Conservation (phyloP, 306 rosid genomes). For the Rubus parviflorus region DNA sequence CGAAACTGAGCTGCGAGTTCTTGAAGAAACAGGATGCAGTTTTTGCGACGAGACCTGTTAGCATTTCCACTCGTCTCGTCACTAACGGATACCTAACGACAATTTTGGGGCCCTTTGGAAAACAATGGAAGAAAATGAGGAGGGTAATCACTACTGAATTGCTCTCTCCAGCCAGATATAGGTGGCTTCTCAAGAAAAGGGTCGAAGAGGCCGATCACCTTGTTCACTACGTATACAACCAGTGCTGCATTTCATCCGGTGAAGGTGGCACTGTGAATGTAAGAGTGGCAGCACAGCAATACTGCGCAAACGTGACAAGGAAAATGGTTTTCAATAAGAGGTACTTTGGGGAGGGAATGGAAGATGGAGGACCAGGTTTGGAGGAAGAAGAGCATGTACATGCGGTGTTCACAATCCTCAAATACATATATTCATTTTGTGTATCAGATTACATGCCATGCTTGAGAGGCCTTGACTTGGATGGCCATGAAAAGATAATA, state of each 20-base stretch:
- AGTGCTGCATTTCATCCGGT: background rate
- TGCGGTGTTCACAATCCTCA: constrained; percentile 18
- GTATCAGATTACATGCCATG: constrained; percentile 35
- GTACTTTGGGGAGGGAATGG: constrained; percentile 37
- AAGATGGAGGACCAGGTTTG: constrained; percentile 37
- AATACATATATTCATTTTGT: constrained; percentile 19
- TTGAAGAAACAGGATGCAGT: too few species aligned
- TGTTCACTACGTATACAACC: constrained; percentile 21
- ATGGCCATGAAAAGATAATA: constrained; percentile 14
- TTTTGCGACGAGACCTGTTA: too few species aligned
- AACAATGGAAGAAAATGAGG: constrained; percentile 18
- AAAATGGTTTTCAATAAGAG: constrained; percentile 26
- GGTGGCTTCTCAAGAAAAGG: constrained; percentile 32
- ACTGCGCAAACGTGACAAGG: constrained; percentile 29
- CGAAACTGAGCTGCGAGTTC: too few species aligned
- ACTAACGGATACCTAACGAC: too few species aligned
- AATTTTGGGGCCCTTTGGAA: background rate
- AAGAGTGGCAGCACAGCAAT: constrained; percentile 27
- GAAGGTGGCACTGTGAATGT: constrained; percentile 27
- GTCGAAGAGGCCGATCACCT: constrained; percentile 40
- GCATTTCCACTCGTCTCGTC: too few species aligned
- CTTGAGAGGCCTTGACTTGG: constrained; percentile 33
- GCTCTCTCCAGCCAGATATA: background rate
- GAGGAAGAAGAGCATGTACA: constrained; percentile 32
- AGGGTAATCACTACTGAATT: background rate